phyloP scores from a whole-genome alignment of 805 yeast species.

The Wickerhamiella kurtzmanii region DNA sequence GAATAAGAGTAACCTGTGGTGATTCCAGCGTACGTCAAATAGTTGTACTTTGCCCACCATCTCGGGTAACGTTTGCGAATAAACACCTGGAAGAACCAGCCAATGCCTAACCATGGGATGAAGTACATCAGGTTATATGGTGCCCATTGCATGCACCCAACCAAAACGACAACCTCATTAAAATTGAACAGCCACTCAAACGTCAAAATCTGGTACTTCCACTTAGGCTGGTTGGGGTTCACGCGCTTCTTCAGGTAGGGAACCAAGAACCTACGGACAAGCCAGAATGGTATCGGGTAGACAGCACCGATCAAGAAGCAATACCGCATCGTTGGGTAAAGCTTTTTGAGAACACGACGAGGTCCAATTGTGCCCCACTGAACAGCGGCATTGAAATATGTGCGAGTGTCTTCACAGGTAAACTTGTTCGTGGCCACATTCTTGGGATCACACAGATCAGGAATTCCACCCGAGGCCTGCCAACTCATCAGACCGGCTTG shows the following conservation, averaged over 20 bases:
- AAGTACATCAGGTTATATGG: neutral
- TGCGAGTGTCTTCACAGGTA: conserved; percentile 28
- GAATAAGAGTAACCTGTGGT: conserved; percentile 51
- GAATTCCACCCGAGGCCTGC: conserved; percentile 25
- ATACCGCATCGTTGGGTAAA: conserved; percentile 28
- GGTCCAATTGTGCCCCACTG: conserved; percentile 36
- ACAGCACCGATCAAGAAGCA: conserved; percentile 33
- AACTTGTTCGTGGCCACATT: conserved; percentile 34
- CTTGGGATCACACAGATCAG: conserved; percentile 9
- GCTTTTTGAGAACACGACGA: conserved; percentile 14
- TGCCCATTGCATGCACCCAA: conserved; percentile 3
- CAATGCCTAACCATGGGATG: conserved; percentile 15
- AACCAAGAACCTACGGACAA: conserved; percentile 8
- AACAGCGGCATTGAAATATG: conserved; percentile 37
- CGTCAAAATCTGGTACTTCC: conserved; percentile 1
- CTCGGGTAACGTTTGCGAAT: conserved; percentile 35
- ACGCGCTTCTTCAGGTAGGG: neutral
- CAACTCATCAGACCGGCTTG: conserved; percentile 24
- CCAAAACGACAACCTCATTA: neutral
- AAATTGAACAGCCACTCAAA: neutral
- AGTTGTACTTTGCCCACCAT: conserved; percentile 43
- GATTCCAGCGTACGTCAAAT: conserved; percentile 41
- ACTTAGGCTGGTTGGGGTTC: neutral
- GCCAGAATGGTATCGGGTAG: conserved; percentile 21
- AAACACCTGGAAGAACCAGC: conserved; percentile 33